Evolutionary conservation across 768 basidiomycete genomes (phyloP), one percentile per base, ranked within the genome.

Genomic region (Coprinopsis marcescibilis): DNA sequence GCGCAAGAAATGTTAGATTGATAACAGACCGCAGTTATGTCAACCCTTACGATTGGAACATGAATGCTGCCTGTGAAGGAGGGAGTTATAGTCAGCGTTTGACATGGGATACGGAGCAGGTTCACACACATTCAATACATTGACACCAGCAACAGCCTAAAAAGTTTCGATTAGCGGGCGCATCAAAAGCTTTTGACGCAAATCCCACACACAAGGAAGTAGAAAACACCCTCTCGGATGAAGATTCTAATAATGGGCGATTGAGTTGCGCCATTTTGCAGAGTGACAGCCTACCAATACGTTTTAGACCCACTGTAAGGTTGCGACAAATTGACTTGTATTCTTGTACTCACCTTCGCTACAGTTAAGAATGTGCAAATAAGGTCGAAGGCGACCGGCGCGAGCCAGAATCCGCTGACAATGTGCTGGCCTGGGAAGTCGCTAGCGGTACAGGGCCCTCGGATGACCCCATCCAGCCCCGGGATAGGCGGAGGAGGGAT

Each of bases 51-150:
- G 25, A 48, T 35, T 54, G 49, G 33, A 54, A 48, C 52, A 54
- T 54, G 38, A 54, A 54, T 12, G 52, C 52, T 11, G 52, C 52
- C 51, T 52, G 21, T n/a, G n/a, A n/a, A n/a, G n/a, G n/a, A n/a
- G n/a, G n/a, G n/a, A n/a, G n/a, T n/a, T n/a, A n/a, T n/a, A n/a
- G n/a, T n/a, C n/a, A n/a, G n/a, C n/a, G n/a, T n/a, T n/a, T n/a
- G n/a, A n/a, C n/a, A 14, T 40, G 27, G 11, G 8, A 5, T 7
- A 13, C n/a, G 12, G 6, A 14, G 7, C n/a, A 20, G 27, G 8
- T 11, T n/a, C 20, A 45, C 51, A 29, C 38, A 52, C 47, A 25
- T 54, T 54, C 25, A 54, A 15, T n/a, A 54, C 37, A 24, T 54
- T 54, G 33, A 54, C 48, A 25, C 23, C 45, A 3, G 49, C 42